Evolutionary conservation across 257 asterid species (phyloP), one percentile per base, ranked within the genome.

Genomic region (Leonotis leonurus): DNA sequence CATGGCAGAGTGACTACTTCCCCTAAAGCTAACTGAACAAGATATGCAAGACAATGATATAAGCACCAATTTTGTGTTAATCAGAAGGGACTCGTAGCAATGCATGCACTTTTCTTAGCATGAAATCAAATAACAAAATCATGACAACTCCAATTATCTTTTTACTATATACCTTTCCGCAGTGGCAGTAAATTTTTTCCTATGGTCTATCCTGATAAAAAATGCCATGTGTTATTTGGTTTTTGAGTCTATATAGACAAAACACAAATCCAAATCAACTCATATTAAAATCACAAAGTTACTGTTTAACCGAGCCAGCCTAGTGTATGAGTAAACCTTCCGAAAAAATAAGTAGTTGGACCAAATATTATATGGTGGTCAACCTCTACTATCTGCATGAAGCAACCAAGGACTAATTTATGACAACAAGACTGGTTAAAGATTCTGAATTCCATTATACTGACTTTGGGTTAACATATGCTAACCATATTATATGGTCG

Each of bases 1-100:
- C 86, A 80, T 80, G 75, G 56, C 41, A 68, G 32, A 60, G 26
- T 26, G 25, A 56, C 48, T 21, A 69, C 60, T 51, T 68, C 67
- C 12, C 51, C 50, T 39, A 43, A 46, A 24, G 46, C 25, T 54
- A 51, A 76, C 83, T 80, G 74, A 75, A 69, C 6, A 36, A 62
- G 68, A n/a, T 43, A 68, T 71, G 24, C 50, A 27, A 57, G 44
- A 46, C 44, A 60, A 68, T 56, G 46, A 48, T 57, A 37, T 41
- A 68, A 71, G 43, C 57, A 41, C 43, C 35, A 65, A 41, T 3
- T 32, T 36, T 14, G 25, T 3, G 27, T 20, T 14, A 60, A 25
- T 51, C 14, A 26, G 60, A 21, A 69, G 48, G 35, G 27, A 3
- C 52, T 55, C 5, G 5, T 11, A n/a, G 36, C 5, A 49, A 53